Percentiles rank a stretch among this genome's conserved stretches.
phyloP scores from a whole-genome alignment of 2,329 filamentous ascomycete species.

The Trichoderma semiorbis region DNA sequence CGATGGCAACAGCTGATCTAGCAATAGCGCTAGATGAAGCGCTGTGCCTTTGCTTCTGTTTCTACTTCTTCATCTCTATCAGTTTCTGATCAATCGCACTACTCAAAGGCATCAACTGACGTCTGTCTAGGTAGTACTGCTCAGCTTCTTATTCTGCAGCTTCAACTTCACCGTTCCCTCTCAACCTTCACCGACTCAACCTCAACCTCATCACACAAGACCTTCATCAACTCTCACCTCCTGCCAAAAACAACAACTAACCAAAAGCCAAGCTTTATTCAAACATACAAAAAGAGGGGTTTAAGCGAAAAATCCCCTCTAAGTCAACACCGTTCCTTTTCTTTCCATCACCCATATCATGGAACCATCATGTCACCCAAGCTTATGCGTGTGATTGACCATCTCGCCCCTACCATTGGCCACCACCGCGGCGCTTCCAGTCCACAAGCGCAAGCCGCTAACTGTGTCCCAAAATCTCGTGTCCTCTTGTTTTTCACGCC shows the following conservation, averaged over 20 bases:
- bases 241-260: neutral
- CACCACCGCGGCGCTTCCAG: slow-evolving; percentile 17
- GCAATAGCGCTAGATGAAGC: neutral
- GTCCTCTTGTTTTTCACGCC: neutral
- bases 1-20: neutral
- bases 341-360: neutral
- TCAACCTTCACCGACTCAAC: neutral
- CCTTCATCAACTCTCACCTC: neutral
- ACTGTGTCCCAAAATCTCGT: neutral
- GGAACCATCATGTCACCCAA: neutral
- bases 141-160: neutral
- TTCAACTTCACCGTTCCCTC: neutral
- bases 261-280: neutral
- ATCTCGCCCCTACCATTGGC: slow-evolving; percentile 17
- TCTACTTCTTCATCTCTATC: neutral
- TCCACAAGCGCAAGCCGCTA: neutral
- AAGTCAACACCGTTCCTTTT: neutral
- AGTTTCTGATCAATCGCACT: no score
- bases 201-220: neutral
- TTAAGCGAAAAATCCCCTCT: neutral
- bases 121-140: neutral
- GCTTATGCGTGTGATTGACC: slow-evolving; percentile 21
- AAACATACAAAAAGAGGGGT: neutral
- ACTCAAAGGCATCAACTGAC: neutral
- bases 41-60: neutral